Evolutionary conservation across 2,329 filamentous ascomycete species (phyloP), one percentile per base, ranked within the genome.

Genomic region (Thelonectria olida): DNA sequence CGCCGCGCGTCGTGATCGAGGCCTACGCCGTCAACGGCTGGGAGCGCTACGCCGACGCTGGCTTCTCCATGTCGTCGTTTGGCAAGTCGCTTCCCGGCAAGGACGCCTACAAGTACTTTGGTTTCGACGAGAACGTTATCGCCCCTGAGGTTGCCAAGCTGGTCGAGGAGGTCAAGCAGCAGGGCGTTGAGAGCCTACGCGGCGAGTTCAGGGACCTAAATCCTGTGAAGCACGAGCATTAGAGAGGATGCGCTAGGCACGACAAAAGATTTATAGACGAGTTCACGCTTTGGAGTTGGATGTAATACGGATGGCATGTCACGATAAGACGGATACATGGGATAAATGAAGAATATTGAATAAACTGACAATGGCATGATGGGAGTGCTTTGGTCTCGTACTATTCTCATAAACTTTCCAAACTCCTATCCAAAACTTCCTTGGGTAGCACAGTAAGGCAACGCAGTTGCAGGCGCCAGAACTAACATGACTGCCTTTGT

Each of bases 21-120:
- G 84, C 86, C 1, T 88, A 86, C 68, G 80, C 82, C 2, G 78
- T 81, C 1, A 83, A 84, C 60, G 84, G 85, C 1, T 88, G 86
- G 85, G 86, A 88, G 74, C 73, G 85, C 19, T 88, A 88, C 67
- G 85, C 85, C 0, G 82, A 87, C 70, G 86, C 85, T 1, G 84
- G 82, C 1, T 79, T 79, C 60, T 83, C 78, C 48, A 83, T 88
- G 80, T 78, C 79, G 44, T 75, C 77, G 0, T 88, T 88, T 64
- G 85, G 85, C 0, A 84, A 88, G 68, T 84, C 80, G 15, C 70
- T 88, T 44, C 85, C 85, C 0, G 82, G 84, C 0, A 81, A 82
- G 63, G 79, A 80, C 10, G 83, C 83, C 2, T 87, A 88, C 69
- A 80, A 82, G 65, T 82, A 82, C 54, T 88, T 88, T 68, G 83